Evolutionary conservation across 164 flowering plant genomes (phyloP).

Genomic region (Tetrastigma voinierianum): DNA sequence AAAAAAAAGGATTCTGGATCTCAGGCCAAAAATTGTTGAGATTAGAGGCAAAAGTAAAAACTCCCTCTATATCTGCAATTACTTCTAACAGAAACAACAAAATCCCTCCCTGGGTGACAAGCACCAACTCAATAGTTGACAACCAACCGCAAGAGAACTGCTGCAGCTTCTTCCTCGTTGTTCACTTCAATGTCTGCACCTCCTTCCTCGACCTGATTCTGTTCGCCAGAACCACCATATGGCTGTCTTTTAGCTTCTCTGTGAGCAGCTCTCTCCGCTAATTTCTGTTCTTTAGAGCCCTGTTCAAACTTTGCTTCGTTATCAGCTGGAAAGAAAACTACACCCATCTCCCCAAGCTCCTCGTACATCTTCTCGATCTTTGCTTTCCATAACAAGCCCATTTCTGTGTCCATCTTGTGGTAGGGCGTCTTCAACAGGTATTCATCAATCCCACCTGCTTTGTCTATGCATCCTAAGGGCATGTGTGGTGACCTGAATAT

Average conservation of each 20-base stretch:
- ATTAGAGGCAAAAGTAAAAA: no score
- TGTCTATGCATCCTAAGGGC: conserved; percentile 82
- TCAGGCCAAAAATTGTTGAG: no score
- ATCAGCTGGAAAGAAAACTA: conserved; percentile 59
- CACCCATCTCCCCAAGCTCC: conserved; percentile 54
- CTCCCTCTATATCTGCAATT: no score
- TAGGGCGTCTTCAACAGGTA: conserved; percentile 72
- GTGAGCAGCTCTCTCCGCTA: conserved; percentile 37
- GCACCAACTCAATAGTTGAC: not conserved
- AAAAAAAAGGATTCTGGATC: no score
- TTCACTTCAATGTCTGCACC: not conserved
- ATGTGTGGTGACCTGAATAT: conserved; percentile 66
- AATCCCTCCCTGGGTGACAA: no score
- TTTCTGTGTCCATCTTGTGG: conserved; percentile 70
- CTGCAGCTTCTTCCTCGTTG: conserved; percentile 6
- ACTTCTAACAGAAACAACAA: no score
- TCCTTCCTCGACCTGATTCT: conserved; percentile 15
- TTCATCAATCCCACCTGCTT: conserved; percentile 74
- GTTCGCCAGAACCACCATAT: conserved; percentile 28
- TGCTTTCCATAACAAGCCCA: conserved; percentile 66
- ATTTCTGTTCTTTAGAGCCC: conserved; percentile 33
- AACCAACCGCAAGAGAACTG: not conserved
- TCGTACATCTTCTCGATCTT: conserved; percentile 63
- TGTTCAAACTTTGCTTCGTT: conserved; percentile 53
- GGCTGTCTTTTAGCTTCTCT: conserved; percentile 35